A percentile compares a stretch with the other conserved stretches of the same genome.
Evolutionary conservation across 768 basidiomycete species (phyloP).

Genomic region (Agaricus sinodeliciosus): DNA sequence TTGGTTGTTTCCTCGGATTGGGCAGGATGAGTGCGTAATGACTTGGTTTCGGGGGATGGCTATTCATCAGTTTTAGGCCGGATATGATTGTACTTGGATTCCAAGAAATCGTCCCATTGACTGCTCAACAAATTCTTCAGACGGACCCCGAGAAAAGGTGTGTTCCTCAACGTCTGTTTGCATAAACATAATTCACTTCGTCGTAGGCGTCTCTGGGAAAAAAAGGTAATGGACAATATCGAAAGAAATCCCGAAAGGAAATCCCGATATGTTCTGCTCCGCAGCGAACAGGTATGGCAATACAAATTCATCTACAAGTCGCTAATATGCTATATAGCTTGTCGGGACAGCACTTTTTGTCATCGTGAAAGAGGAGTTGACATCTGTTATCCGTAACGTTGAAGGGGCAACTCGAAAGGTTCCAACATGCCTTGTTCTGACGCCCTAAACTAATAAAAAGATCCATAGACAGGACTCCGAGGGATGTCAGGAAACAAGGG

Average conservation of each 20-base stretch:
- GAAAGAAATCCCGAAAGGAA: slow-evolving; percentile 62
- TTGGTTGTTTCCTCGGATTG: slow-evolving; percentile 83
- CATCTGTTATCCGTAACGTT: slow-evolving; percentile 80
- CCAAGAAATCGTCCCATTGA: slow-evolving; percentile 96
- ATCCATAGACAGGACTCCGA: slow-evolving; percentile 68
- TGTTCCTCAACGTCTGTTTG: slow-evolving; percentile 9
- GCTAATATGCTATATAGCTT: slow-evolving; percentile 43
- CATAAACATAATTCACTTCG: neutral
- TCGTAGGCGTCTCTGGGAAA: slow-evolving; percentile 80
- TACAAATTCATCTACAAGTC: slow-evolving; percentile 3
- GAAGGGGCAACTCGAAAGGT: slow-evolving; percentile 92
- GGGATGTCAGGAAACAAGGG: slow-evolving; percentile 99
- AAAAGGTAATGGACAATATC: slow-evolving; percentile 71
- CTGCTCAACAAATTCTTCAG: slow-evolving; percentile 95
- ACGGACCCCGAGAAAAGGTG: slow-evolving; percentile 91
- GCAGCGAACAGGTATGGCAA: slow-evolving; percentile 79
- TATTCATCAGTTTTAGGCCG: slow-evolving; percentile 40
- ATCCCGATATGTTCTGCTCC: slow-evolving; percentile 73
- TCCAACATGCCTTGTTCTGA: neutral
- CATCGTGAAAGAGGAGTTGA: slow-evolving; percentile 71
- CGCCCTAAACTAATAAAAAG: neutral
- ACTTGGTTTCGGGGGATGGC: slow-evolving; percentile 13
- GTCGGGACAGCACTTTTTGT: slow-evolving; percentile 93
- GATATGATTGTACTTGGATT: slow-evolving; percentile 90
- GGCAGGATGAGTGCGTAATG: slow-evolving; percentile 35